Percentiles rank a stretch among this genome's conserved stretches.
These are phyloP conservation scores for Pistacia integerrima DNA, from an alignment of 345 rosid genomes.

Conservation along the genomic window DNA sequence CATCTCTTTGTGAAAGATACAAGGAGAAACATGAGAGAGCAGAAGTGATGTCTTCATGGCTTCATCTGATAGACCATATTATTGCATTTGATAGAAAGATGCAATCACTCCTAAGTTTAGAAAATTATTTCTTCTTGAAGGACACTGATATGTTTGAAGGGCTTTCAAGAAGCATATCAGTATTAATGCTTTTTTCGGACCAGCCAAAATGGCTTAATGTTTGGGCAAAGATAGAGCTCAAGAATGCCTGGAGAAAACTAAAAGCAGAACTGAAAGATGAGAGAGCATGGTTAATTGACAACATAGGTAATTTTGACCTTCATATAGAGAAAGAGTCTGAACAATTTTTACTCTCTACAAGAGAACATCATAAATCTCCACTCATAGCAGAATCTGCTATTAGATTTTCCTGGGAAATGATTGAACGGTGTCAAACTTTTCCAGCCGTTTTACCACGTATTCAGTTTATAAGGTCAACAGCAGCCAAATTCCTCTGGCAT, in stretches of 20 bases:
- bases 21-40: constrained; percentile 46
- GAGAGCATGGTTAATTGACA: constrained; percentile 52
- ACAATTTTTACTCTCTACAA: constrained; percentile 47
- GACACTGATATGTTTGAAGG: constrained; percentile 38
- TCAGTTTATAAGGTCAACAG: constrained; percentile 60
- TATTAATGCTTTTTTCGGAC: constrained; percentile 53
- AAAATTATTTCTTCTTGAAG: constrained; percentile 43
- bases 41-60: constrained; percentile 64
- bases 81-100: constrained; percentile 68
- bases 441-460: constrained; percentile 43
- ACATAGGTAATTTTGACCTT: constrained; percentile 17
- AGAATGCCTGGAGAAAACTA: constrained; percentile 65
- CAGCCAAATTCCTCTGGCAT: constrained; percentile 68
- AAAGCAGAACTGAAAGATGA: constrained; percentile 56
- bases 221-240: constrained; percentile 83
- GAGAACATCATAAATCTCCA: constrained; percentile 70
- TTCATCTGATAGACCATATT: constrained; percentile 70
- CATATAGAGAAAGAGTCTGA: constrained; percentile 31
- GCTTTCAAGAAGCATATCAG: constrained; percentile 43
- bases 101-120: constrained; percentile 52
- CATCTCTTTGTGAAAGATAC: constrained; percentile 46
- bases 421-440: constrained; percentile 55
- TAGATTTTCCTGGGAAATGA: constrained; percentile 52
- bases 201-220: constrained; percentile 70
- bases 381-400: constrained; percentile 52